Percentiles rank a stretch among this genome's conserved stretches.
These are phyloP conservation scores for Dioszegia crocea DNA, from an alignment of 768 basidiomycete genomes.

Conservation along the genomic window DNA sequence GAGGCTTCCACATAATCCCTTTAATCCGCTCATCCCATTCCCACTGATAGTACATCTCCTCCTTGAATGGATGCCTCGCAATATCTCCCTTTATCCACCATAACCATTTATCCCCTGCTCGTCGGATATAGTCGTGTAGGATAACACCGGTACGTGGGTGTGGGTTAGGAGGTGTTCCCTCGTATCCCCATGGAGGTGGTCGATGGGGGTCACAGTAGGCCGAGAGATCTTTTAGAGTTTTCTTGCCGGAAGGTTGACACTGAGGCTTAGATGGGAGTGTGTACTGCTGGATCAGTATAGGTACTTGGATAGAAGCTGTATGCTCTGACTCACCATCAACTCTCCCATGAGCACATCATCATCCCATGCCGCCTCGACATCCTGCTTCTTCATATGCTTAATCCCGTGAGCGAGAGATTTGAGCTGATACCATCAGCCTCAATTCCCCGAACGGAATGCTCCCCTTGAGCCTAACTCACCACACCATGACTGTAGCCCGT, in stretches of 20 bases:
- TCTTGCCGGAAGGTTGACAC: background rate
- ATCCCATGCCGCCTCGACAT: conserved; percentile 17
- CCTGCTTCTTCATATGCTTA: conserved; percentile 10
- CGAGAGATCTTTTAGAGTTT: background rate
- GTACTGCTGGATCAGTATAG: too few relatives aligned
- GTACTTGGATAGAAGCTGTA: too few relatives aligned
- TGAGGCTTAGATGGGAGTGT: background rate
- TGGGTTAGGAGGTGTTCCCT: conserved; percentile 5
- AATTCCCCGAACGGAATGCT: too few relatives aligned
- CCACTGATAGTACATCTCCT: conserved; percentile 7
- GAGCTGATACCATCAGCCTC: too few relatives aligned
- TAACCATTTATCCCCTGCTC: conserved; percentile 8
- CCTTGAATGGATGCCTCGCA: conserved; percentile 21
- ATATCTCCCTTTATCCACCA: conserved; percentile 17
- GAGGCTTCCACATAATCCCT: conserved; percentile 24
- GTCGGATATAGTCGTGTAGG: conserved; percentile 15
- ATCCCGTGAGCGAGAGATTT: conserved; percentile 23
- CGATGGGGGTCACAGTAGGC: conserved; percentile 17
- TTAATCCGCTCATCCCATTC: conserved; percentile 13
- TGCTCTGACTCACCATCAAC: too few relatives aligned
- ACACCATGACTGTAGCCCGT: conserved; percentile 16
- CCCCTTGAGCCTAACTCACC: too few relatives aligned
- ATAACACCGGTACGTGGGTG: conserved; percentile 17
- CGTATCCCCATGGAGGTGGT: conserved; percentile 19
- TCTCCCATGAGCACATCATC: conserved; percentile 30